Percentiles rank a stretch among this genome's conserved stretches.
Evolutionary conservation across 441 rosid species (phyloP).

Genomic region (Populus hybrid): DNA sequence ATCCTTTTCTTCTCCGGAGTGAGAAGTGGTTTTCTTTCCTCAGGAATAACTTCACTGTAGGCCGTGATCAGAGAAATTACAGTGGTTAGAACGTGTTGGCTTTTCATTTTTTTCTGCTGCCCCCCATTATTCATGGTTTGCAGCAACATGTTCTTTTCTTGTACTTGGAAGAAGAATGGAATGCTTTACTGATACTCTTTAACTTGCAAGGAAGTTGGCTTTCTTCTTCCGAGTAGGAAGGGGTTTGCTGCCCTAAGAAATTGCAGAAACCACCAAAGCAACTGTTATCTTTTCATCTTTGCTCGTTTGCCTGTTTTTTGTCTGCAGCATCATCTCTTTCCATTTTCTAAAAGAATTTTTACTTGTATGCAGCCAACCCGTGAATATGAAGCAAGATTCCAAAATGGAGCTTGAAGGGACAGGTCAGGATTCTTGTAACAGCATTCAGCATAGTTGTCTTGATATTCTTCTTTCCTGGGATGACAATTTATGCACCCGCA

Average conservation of each 20-base stretch:
- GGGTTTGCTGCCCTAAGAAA: too few species aligned
- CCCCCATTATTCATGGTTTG: background rate
- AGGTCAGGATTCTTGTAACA: too few species aligned
- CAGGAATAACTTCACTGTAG: background rate
- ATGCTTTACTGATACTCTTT: background rate
- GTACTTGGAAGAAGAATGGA: background rate
- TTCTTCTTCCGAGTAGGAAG: background rate
- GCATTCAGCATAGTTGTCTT: too few species aligned
- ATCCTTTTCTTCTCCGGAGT: background rate
- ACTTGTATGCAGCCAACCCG: constrained; percentile 54
- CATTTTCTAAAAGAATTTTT: background rate
- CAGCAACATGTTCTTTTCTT: background rate
- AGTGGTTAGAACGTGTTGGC: background rate
- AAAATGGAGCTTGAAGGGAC: constrained; percentile 27
- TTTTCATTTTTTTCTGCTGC: background rate
- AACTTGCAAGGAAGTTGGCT: background rate
- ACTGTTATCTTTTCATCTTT: background rate
- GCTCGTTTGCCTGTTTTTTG: background rate
- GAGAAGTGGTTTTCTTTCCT: background rate
- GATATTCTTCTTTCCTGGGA: too few species aligned
- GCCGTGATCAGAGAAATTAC: background rate
- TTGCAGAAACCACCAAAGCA: background rate
- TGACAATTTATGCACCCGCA: too few species aligned
- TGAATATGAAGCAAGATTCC: constrained; percentile 68
- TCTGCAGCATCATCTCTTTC: background rate